Evolutionary conservation across 805 yeast genomes (phyloP).

Genomic region (Ogataea pilisensis): DNA sequence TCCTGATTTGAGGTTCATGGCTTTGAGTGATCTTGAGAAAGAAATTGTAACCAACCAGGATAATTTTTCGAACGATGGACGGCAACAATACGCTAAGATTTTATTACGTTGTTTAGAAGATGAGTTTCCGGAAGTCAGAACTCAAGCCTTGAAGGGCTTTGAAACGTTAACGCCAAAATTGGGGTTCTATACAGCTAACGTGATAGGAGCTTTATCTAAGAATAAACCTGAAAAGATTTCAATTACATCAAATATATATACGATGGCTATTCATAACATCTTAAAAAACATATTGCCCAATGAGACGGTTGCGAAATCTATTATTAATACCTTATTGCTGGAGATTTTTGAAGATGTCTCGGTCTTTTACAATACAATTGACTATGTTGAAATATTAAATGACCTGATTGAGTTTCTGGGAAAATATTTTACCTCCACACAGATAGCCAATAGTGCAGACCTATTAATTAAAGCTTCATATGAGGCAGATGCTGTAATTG

Average conservation of each 20-base stretch:
- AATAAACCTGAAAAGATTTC: slow-evolving; percentile 26
- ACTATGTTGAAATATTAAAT: slow-evolving; percentile 55
- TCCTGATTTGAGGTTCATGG: slow-evolving; percentile 84
- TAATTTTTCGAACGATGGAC: slow-evolving; percentile 36
- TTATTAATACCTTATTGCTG: slow-evolving; percentile 38
- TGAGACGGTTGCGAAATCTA: slow-evolving; percentile 17
- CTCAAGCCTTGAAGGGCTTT: slow-evolving; percentile 60
- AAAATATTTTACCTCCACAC: slow-evolving; percentile 20
- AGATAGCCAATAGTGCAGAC: slow-evolving; percentile 20
- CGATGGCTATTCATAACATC: slow-evolving; percentile 48
- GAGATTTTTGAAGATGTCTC: slow-evolving; percentile 23
- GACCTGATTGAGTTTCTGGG: slow-evolving; percentile 50
- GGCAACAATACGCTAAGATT: slow-evolving; percentile 27
- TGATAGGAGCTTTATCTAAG: slow-evolving; percentile 26
- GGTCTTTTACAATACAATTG: slow-evolving; percentile 35
- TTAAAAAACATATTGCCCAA: slow-evolving; percentile 29
- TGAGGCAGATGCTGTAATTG: slow-evolving; percentile 39
- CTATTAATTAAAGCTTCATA: slow-evolving; percentile 35
- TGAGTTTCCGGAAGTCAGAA: slow-evolving; percentile 66
- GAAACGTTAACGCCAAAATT: slow-evolving; percentile 35
- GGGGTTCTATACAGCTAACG: slow-evolving; percentile 28
- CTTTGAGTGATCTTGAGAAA: slow-evolving; percentile 65
- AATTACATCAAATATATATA: slow-evolving; percentile 46
- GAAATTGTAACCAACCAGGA: slow-evolving; percentile 29
- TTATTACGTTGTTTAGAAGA: slow-evolving; percentile 44